Percentiles rank a stretch among this genome's conserved stretches.
Conservation (phyloP, 495 filamentous ascomycete species). For the Trichoderma gamsii region DNA sequence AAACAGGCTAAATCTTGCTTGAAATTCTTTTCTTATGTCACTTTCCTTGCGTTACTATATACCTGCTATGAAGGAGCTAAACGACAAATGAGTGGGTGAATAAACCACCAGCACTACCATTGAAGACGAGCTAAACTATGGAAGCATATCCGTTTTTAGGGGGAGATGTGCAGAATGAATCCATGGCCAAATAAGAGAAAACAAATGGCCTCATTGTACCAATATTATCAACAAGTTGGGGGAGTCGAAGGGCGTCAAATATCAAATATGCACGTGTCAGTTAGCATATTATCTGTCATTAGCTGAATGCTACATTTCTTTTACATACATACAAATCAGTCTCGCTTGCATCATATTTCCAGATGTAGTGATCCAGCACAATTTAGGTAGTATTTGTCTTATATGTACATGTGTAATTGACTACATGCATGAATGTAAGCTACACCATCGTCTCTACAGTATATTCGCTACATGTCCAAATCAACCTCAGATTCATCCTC, state of each 20-base stretch:
- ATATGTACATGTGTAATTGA: too few relatives aligned
- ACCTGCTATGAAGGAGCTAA: neutral
- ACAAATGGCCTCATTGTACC: neutral
- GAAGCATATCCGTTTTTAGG: neutral
- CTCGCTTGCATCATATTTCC: neutral
- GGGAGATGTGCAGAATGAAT: neutral
- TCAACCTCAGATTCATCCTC: neutral
- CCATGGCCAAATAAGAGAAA: neutral
- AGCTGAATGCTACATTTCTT: neutral
- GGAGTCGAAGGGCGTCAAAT: neutral
- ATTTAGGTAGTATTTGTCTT: too few relatives aligned
- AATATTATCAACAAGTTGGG: neutral
- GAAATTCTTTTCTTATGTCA: neutral
- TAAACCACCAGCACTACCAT: neutral
- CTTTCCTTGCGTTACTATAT: constrained; percentile 6
- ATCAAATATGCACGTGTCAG: neutral
- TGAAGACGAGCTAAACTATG: neutral
- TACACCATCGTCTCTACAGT: too few relatives aligned
- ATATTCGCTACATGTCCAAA: neutral
- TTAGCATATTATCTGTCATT: neutral
- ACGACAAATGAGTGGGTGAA: neutral
- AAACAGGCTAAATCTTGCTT: neutral
- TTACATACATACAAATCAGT: neutral
- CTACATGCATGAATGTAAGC: too few relatives aligned
- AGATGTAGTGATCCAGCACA: neutral